Conservation (phyloP, 352 stramenopile genomes). For the Hyphochytrium catenoides region DNA sequence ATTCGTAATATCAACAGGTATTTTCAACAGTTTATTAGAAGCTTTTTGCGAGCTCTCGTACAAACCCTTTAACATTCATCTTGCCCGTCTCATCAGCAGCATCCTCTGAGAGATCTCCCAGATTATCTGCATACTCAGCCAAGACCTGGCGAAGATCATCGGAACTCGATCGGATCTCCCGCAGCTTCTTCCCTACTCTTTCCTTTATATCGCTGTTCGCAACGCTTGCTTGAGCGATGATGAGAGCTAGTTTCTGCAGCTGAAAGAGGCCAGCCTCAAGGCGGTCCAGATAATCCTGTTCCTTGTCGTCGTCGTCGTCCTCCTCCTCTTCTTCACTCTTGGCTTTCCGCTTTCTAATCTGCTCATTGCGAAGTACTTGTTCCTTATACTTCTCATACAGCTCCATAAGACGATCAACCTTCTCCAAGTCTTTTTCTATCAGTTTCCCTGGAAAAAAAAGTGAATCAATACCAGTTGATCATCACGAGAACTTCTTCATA, state of each 20-base stretch:
- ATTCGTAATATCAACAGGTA: too few species aligned
- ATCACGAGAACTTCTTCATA: slow-evolving; percentile 28
- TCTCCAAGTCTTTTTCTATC: slow-evolving; percentile 48
- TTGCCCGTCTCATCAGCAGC: too few species aligned
- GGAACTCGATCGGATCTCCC: too few species aligned
- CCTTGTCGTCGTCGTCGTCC: slow-evolving; percentile 14
- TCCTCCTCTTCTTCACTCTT: slow-evolving; percentile 10
- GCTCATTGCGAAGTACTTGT: slow-evolving; percentile 13
- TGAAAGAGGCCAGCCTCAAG: slow-evolving; percentile 49
- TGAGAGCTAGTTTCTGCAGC: slow-evolving; percentile 31
- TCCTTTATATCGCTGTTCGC: too few species aligned
- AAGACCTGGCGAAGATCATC: too few species aligned
- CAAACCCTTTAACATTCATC: too few species aligned
- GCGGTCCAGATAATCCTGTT: slow-evolving; percentile 23
- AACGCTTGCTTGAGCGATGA: slow-evolving; percentile 37
- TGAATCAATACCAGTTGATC: too few species aligned
- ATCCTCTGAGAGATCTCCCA: too few species aligned
- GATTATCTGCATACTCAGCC: too few species aligned
- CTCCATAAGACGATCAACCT: slow-evolving; percentile 43
- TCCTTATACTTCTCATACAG: slow-evolving; percentile 40
- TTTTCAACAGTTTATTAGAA: too few species aligned
- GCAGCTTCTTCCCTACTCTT: too few species aligned
- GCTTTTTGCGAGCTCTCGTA: too few species aligned
- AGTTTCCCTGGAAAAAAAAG: slow-evolving; percentile 54
- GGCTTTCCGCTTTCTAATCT: slow-evolving; percentile 2